phyloP scores from a whole-genome alignment of 306 rosid species.

The Inga oerstediana region DNA sequence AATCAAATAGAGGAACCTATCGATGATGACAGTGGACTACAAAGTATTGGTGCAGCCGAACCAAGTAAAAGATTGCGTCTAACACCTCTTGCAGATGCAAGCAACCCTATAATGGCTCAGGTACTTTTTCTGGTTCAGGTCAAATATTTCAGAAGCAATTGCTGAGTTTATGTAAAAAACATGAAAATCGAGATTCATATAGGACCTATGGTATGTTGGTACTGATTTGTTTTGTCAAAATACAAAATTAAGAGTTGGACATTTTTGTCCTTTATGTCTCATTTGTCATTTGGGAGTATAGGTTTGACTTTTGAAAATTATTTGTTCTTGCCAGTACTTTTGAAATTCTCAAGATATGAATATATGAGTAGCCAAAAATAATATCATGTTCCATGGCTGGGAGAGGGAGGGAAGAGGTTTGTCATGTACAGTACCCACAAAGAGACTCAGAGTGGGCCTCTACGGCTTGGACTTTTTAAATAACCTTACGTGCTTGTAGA shows the following conservation, averaged over 20 bases:
- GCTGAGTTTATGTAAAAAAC: neutral
- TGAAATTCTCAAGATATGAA: neutral
- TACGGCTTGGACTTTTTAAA: neutral
- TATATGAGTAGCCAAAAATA: neutral
- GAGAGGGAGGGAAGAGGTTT: neutral
- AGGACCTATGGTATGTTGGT: neutral
- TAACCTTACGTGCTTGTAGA: neutral
- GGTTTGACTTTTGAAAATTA: neutral
- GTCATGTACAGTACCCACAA: neutral
- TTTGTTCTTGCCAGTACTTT: neutral
- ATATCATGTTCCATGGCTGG: neutral
- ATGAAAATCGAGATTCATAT: neutral
- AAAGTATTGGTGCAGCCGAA: conserved; percentile 39
- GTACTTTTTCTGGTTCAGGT: conserved; percentile 37
- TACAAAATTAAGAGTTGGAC: neutral
- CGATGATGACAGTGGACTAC: conserved; percentile 47
- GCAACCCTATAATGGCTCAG: conserved; percentile 99
- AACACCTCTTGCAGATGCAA: conserved; percentile 94
- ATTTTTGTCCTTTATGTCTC: neutral
- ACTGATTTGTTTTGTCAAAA: neutral
- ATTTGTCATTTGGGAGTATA: neutral
- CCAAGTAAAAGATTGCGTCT: conserved; percentile 66
- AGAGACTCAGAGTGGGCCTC: neutral
- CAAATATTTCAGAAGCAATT: neutral
- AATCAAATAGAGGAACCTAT: conserved; percentile 35